Base-by-base conservation (phyloP, 2,329 filamentous ascomycete species). In the Colletotrichum eleusines region DNA sequence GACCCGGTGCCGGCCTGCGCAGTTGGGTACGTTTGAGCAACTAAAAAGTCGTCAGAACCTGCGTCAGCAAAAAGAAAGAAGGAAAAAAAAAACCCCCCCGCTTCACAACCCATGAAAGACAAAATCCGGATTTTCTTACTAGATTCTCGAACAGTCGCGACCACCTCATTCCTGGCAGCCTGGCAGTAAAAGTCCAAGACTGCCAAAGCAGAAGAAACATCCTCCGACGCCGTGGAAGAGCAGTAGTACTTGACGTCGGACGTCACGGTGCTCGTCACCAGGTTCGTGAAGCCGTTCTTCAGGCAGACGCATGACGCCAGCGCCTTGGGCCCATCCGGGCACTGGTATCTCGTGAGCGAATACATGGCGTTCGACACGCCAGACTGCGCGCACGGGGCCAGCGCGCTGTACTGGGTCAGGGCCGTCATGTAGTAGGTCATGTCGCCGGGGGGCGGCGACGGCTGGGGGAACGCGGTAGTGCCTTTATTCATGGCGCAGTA, bases 391-490 rank as follows among this genome's bases (percentile, higher is more conserved):
- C 86, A 88, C 0, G 77, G 74, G 0, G 80, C 80, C 0, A 89
- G 78, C 0, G 81, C 79, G 51, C 78, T 81, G 71, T 79, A 89
- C 67, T 84, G 77, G 0, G 84, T 79, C 35, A 89, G 76, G 16
- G 83, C 87, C 1, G 86, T 87, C 67, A 89, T 84, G 69, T 87
- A 85, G 74, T 88, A 89, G 0, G 85, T 82, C 83, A 89, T 86
- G 71, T 87, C 82, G 53, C 87, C 87, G 0, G 86, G 85, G 8
- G 86, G 86, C 35, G 80, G 76, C 0, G 82, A 77, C 1, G 84
- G 81, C 5, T 76, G 73, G 1, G 85, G 84, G 72, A 89, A 88
- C 0, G 79, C 80, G 0, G 84, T 84, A 0, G 84, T 87, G 64
- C 86, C 87, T 16, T 82, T 73, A 54, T 82, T 83, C 75, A 89